These are phyloP conservation scores for Nitzschia inconspicua DNA, from an alignment of 108 stramenopile species.

Conservation along the genomic window DNA sequence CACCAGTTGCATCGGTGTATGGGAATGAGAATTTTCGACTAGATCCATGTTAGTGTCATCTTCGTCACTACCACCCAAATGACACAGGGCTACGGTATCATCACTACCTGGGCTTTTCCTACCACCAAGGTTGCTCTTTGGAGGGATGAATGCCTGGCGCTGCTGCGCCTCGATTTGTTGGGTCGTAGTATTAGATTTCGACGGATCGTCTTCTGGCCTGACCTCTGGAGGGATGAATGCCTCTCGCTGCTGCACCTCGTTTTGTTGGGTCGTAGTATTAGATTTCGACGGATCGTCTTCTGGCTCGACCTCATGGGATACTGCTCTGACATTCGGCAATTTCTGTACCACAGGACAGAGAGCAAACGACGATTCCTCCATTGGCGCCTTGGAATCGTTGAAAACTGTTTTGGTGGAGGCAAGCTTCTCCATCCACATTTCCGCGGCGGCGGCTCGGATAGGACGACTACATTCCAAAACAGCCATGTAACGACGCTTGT, in stretches of 20 bases:
- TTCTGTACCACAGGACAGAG: too few species aligned
- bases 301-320: background rate
- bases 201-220: background rate
- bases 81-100: too few species aligned
- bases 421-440: constrained; percentile 21
- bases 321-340: background rate
- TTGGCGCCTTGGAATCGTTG: too few species aligned
- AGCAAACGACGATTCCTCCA: too few species aligned
- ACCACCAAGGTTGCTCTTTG: too few species aligned
- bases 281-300: background rate
- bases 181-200: background rate
- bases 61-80: too few species aligned
- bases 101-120: too few species aligned
- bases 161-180: background rate
- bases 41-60: background rate
- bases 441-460: constrained; percentile 5
- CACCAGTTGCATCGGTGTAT: background rate
- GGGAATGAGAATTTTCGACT: background rate
- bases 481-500: constrained; percentile 28
- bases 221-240: constrained; percentile 2
- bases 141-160: constrained; percentile 2
- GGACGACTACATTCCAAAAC: constrained; percentile 1
- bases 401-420: background rate
- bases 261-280: background rate
- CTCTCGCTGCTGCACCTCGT: constrained; percentile 4